Conservation (phyloP, 768 basidiomycete species). For the Agaricus blazei region DNA sequence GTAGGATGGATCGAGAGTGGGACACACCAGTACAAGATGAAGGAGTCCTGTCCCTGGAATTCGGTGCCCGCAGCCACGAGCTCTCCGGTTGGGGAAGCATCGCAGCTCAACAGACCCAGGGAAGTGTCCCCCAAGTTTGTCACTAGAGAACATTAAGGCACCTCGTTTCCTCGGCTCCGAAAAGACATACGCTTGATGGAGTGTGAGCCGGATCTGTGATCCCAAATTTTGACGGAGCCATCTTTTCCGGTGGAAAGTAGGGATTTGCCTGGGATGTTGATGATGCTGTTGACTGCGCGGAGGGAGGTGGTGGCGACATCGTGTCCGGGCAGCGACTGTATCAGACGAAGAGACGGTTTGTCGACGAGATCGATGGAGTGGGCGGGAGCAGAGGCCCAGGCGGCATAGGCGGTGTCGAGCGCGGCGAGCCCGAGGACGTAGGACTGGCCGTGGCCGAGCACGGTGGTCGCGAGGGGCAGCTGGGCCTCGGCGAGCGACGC, state of each 20-base stretch:
- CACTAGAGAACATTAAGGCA: conserved; percentile 44
- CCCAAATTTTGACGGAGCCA: conserved; percentile 72
- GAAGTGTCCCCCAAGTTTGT: conserved; percentile 29
- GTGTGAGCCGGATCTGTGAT: conserved; percentile 50
- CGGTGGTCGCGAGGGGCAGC: background rate
- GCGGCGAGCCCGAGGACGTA: conserved; percentile 59
- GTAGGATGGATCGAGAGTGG: background rate
- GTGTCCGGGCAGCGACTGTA: conserved; percentile 53
- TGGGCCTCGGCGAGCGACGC: conserved; percentile 1
- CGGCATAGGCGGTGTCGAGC: conserved; percentile 43
- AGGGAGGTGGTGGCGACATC: conserved; percentile 52
- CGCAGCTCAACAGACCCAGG: conserved; percentile 56
- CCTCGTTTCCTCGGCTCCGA: conserved; percentile 14
- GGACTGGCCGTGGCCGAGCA: conserved; percentile 18
- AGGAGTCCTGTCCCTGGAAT: conserved; percentile 73
- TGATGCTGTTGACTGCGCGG: conserved; percentile 36
- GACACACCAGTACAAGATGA: conserved; percentile 76
- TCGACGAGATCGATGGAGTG: conserved; percentile 68
- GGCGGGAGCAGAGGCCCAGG: conserved; percentile 57
- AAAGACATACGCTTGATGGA: conserved; percentile 55
- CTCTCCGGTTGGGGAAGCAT: conserved; percentile 63
- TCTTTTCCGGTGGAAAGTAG: conserved; percentile 69
- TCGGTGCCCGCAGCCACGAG: conserved; percentile 83
- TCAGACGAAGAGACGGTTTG: conserved; percentile 42
- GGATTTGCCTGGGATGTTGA: conserved; percentile 33